Evolutionary conservation across 768 basidiomycete genomes (phyloP), one percentile per base, ranked within the genome.

Genomic region (Cystofilobasidium macerans): DNA sequence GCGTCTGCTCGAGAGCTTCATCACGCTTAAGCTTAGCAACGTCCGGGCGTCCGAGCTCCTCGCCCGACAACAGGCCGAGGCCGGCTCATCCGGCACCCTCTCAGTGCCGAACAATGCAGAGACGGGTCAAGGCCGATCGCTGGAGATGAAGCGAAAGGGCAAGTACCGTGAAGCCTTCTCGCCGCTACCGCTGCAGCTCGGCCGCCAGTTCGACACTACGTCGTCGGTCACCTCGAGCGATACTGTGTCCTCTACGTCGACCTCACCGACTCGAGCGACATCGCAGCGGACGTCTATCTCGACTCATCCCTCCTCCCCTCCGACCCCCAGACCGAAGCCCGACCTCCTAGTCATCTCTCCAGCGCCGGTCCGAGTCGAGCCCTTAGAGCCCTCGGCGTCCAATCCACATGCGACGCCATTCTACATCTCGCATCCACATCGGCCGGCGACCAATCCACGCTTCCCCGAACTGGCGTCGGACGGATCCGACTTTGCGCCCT

Each of bases 401-500:
- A n/a, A 61, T 20, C 14, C 26, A 30, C 53, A 13, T 26, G n/a
- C 35, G 26, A 22, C 22, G 33, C n/a, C 72, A 76, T 13, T 87
- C 72, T 92, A 85, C 74, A 80, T 90, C 57, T 94, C 91, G 2
- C 80, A 83, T 0, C 80, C 88, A 57, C 90, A 91, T 73, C 80
- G 78, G 28, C 86, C 89, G 5, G 93, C 91, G 0, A 91, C 86
- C 0, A 88, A 90, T 73, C 92, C 92, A 0, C 75, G 78, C 28
- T 94, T 90, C 71, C 62, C 79, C 0, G 76, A 87, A 22, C 84
- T 91, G 71, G 73, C 79, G 9, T 77, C 80, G 7, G 74, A 78
- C 36, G 75, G 51, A 1, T 18, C 74, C 32, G 84, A 85, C 57
- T 85, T 85, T 71, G 78, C 81, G 0, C 75, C 78, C 22, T 81